A percentile compares a stretch with the other conserved stretches of the same genome.
These are phyloP conservation scores for Colletotrichum siamense DNA, from an alignment of 2,329 filamentous ascomycete genomes.

Conservation along the genomic window DNA sequence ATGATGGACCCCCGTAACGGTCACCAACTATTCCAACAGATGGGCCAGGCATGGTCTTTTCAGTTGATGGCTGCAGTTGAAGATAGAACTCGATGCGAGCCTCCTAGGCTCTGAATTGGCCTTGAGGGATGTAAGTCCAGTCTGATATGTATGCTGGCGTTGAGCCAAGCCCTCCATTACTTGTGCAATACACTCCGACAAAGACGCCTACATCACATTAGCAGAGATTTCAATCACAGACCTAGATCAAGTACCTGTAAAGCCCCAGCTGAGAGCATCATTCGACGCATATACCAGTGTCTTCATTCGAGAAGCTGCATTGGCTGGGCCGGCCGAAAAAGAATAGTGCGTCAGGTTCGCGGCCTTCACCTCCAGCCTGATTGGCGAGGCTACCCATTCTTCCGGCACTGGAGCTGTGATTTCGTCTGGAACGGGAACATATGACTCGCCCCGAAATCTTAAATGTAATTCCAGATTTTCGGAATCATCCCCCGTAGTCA, in stretches of 20 bases:
- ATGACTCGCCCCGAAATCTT: conserved; percentile 49
- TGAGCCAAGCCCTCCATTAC: conserved; percentile 49
- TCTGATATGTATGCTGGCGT: conserved; percentile 51
- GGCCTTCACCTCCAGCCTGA: conserved; percentile 48
- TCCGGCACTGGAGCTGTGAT: conserved; percentile 42
- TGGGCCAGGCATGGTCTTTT: not conserved
- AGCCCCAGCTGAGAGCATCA: conserved; percentile 15
- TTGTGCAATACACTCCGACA: conserved; percentile 58
- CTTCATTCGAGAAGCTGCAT: conserved; percentile 32
- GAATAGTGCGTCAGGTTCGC: conserved; percentile 51
- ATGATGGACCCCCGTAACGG: not conserved
- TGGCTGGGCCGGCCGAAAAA: conserved; percentile 41
- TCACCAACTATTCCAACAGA: not conserved
- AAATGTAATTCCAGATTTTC: conserved; percentile 41
- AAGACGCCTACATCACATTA: conserved; percentile 43
- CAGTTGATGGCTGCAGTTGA: not conserved
- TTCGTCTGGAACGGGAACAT: conserved; percentile 40
- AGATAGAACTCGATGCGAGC: not conserved
- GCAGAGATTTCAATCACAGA: not conserved
- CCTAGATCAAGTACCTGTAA: conserved; percentile 36
- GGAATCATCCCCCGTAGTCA: not conserved
- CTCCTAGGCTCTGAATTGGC: conserved; percentile 38
- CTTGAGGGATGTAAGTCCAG: conserved; percentile 50
- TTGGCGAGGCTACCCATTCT: conserved; percentile 36
- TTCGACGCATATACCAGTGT: conserved; percentile 35